Conservation (phyloP, 73 alveolate species). For the Paramecium tetraurelia region DNA sequence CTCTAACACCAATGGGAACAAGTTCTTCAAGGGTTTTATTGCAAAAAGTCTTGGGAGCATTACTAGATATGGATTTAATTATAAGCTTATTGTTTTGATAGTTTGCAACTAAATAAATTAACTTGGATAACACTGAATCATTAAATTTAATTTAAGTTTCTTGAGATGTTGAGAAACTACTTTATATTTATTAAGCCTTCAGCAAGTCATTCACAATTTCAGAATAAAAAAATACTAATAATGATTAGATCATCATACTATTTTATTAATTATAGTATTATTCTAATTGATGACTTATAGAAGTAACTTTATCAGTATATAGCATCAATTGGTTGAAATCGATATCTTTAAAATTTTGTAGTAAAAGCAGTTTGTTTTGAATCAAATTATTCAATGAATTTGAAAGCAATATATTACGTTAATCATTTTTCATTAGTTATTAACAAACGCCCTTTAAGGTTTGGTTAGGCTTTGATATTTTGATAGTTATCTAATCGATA, state of each 20-base stretch:
- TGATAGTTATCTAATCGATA: background rate
- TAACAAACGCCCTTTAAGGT: background rate
- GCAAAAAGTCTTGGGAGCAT: background rate
- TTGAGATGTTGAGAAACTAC: background rate
- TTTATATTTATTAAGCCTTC: background rate
- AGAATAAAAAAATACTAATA: background rate
- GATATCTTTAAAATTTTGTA: background rate
- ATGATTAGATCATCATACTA: background rate
- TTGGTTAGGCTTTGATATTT: background rate
- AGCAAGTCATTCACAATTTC: conserved; percentile 2
- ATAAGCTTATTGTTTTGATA: background rate
- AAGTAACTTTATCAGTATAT: background rate
- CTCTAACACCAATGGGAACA: background rate
- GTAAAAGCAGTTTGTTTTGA: background rate
- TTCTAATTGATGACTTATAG: background rate
- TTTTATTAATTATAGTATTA: background rate
- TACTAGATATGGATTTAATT: background rate
- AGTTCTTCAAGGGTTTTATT: background rate
- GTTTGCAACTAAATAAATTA: background rate
- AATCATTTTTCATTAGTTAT: background rate
- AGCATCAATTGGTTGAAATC: background rate
- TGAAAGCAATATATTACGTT: background rate
- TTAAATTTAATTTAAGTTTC: background rate
- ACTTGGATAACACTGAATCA: background rate
- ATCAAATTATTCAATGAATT: background rate